These are phyloP conservation scores for Sugiyamaella neomexicana DNA, from an alignment of 1,139 yeast genomes.

Conservation along the genomic window DNA sequence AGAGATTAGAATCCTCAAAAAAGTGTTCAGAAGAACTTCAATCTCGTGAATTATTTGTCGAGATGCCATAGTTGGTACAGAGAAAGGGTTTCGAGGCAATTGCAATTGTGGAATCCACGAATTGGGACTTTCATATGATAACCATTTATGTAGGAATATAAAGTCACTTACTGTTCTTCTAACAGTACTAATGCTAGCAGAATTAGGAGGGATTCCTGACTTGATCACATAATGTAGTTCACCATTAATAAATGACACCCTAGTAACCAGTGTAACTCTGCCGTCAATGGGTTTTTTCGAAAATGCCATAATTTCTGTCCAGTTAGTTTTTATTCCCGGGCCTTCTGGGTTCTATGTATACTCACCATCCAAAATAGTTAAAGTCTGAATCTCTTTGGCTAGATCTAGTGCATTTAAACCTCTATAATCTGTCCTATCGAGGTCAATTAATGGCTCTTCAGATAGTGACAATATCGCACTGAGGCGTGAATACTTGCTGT, in stretches of 20 bases:
- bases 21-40: conserved; percentile 50
- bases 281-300: conserved; percentile 18
- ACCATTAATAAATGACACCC: conserved; percentile 34
- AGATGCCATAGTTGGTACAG: conserved; percentile 40
- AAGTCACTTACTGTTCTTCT: conserved; percentile 45
- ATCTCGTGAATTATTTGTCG: conserved; percentile 49
- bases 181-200: conserved; percentile 30
- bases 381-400: conserved; percentile 47
- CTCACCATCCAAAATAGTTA: conserved; percentile 47
- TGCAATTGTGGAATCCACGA: conserved; percentile 43
- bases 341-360: conserved; percentile 40
- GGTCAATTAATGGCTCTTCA: conserved; percentile 34
- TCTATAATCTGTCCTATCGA: conserved; percentile 32
- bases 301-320: conserved; percentile 22
- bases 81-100: conserved; percentile 37
- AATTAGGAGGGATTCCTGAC: conserved; percentile 33
- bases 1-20: conserved; percentile 45
- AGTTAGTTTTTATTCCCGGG: conserved; percentile 24
- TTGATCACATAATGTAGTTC: conserved; percentile 36
- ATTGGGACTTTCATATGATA: conserved; percentile 40
- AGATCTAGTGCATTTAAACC: conserved; percentile 54
- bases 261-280: conserved; percentile 16
- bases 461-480: conserved; percentile 52
- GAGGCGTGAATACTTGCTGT: conserved; percentile 65
- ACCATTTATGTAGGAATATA: conserved; percentile 41